These are phyloP conservation scores for Jatropha curcas DNA, from an alignment of 345 rosid species.

Conservation along the genomic window DNA sequence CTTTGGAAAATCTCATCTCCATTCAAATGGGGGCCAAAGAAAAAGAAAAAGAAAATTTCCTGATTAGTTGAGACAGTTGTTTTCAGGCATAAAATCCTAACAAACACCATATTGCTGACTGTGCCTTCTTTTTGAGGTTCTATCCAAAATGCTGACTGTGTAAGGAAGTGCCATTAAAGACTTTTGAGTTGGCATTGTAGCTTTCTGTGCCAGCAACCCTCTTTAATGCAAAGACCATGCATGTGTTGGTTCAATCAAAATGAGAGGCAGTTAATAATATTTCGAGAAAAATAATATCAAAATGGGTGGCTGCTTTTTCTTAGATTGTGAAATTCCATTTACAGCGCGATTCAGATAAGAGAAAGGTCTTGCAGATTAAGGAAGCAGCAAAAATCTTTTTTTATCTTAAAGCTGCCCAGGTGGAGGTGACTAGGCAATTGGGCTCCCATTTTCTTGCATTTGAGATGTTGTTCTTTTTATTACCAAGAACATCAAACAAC, in stretches of 20 bases:
- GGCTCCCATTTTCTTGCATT: neutral
- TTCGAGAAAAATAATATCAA: neutral
- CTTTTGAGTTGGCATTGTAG: constrained; percentile 50
- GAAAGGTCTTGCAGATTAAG: neutral
- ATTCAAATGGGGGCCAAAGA: constrained; percentile 1
- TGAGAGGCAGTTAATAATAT: neutral
- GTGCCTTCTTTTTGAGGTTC: neutral
- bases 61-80: constrained; percentile 20
- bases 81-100: neutral
- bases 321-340: neutral
- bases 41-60: neutral
- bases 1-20: neutral
- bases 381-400: neutral
- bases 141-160: neutral
- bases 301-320: neutral
- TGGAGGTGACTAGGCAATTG: constrained; percentile 3
- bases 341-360: neutral
- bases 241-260: neutral
- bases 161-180: constrained; percentile 30
- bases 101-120: constrained; percentile 2
- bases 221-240: neutral
- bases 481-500: neutral
- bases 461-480: too few relatives aligned
- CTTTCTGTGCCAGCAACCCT: constrained; percentile 39
- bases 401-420: neutral